phyloP scores from a whole-genome alignment of 306 rosid genomes.

The Pachyrhizus erosus region DNA sequence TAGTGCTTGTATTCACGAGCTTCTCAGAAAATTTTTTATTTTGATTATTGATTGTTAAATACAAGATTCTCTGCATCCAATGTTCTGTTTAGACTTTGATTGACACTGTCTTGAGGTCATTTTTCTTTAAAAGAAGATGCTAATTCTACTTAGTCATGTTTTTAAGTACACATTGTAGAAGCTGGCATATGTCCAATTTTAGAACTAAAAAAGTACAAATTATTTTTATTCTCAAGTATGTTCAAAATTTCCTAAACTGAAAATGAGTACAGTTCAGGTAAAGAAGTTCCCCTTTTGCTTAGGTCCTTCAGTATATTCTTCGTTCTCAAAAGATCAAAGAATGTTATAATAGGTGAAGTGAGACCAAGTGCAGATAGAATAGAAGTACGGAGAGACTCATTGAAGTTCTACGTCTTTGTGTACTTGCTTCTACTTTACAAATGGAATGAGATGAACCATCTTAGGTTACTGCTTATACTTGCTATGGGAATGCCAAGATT shows the following conservation, averaged over 20 bases:
- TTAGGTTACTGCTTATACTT: background rate
- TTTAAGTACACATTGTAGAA: background rate
- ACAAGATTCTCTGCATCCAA: conserved; percentile 1
- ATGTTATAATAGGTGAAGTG: background rate
- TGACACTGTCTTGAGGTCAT: background rate
- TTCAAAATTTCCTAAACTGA: too few species aligned
- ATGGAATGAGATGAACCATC: background rate
- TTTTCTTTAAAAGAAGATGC: background rate
- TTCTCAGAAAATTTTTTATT: background rate
- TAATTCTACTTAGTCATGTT: background rate
- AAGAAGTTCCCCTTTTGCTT: too few species aligned
- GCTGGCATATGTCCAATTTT: background rate
- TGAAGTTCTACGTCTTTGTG: background rate
- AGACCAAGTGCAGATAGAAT: background rate
- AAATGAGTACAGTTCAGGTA: too few species aligned
- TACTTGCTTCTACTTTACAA: background rate
- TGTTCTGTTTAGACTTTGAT: background rate
- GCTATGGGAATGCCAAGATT: background rate
- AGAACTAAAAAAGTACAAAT: too few species aligned
- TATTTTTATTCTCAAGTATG: too few species aligned
- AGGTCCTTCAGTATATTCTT: too few species aligned
- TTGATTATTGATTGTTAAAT: background rate
- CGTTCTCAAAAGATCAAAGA: too few species aligned
- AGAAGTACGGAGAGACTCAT: background rate
- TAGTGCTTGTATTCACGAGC: background rate